These are phyloP conservation scores for Suillus bovinus DNA, from an alignment of 768 basidiomycete genomes.

Conservation along the genomic window DNA sequence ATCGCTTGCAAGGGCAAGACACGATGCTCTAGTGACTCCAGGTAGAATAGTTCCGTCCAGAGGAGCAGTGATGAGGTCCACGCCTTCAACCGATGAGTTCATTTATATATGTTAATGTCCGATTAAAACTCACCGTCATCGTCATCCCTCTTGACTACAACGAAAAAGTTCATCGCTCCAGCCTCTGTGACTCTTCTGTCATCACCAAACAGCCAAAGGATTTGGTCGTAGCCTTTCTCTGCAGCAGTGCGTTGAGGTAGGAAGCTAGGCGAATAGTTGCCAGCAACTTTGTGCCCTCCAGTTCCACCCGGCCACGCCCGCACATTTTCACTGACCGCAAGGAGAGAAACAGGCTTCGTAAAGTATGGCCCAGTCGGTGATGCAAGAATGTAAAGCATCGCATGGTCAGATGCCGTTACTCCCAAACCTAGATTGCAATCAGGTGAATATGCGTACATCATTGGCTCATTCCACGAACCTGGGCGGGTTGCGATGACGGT, in stretches of 20 bases:
- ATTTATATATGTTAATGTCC: not conserved
- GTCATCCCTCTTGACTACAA: conserved; percentile 58
- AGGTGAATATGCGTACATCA: not conserved
- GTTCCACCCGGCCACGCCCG: conserved; percentile 86
- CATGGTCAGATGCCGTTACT: conserved; percentile 75
- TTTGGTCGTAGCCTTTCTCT: conserved; percentile 70
- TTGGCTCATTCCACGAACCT: conserved; percentile 23
- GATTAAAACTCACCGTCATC: conserved; percentile 42
- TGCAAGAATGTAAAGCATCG: conserved; percentile 83
- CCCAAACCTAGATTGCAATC: conserved; percentile 44
- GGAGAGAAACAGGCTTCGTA: conserved; percentile 52
- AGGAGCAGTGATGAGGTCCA: conserved; percentile 86
- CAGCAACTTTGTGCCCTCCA: conserved; percentile 59
- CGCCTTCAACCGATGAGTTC: conserved; percentile 37
- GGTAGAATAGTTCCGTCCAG: conserved; percentile 92
- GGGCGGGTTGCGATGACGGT: conserved; percentile 58
- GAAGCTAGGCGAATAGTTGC: conserved; percentile 65
- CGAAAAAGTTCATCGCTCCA: conserved; percentile 83
- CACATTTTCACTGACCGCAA: conserved; percentile 70
- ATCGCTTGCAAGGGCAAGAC: conserved; percentile 67
- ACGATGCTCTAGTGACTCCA: conserved; percentile 87
- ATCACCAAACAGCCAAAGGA: conserved; percentile 76
- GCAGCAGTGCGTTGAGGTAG: conserved; percentile 66
- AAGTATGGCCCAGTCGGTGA: conserved; percentile 59
- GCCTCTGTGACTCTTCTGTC: conserved; percentile 57